Base-by-base conservation (phyloP, 768 basidiomycete species). In the Amanita phalloides region DNA sequence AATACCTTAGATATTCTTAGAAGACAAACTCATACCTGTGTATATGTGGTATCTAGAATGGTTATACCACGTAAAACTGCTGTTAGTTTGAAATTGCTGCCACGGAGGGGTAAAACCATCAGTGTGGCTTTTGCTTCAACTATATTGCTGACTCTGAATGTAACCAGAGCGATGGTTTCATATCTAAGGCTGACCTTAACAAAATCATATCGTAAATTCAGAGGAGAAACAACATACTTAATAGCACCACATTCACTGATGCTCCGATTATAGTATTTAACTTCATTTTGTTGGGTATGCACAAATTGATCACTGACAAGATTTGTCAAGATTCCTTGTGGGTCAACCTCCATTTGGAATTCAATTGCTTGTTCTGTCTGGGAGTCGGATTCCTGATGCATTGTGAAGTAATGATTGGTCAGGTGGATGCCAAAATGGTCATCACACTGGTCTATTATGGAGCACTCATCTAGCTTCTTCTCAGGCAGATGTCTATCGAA, bases 251-350 rank as follows among this genome's bases (percentile, higher is more conserved):
- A 5, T 37, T 37, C 10, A 11, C 10, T 11, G 36, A 37, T 11
- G 36, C 36, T 37, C 36, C 33, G 47, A 13, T 21, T 45, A 49
- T 46, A 53, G 44, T 49, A 55, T 11, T 45, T 21, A 5, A 58
- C 57, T n/a, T 36, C 20, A 38, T 58, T 58, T n/a, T 58, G 55
- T 49, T 54, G 49, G 8, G 48, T 48, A 45, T 58, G 55, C 9
- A 42, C 39, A 23, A 26, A 48, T 7, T 32, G 47, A 7, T 41
- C 37, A 17, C 45, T 45, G 8, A 41, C 37, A 51, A 56, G 50
- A 4, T n/a, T 5, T 48, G 49, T 25, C 33, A 58, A 46, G 30
- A 51, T 26, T 20, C 50, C 47, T 9, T 54, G 37, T 3, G 57
- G 57, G 39, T 58, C 57, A 2, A 54, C 54, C 6, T 23, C n/a